phyloP scores from a whole-genome alignment of 2,329 filamentous ascomycete species.

The Aspergillus japonicus region DNA sequence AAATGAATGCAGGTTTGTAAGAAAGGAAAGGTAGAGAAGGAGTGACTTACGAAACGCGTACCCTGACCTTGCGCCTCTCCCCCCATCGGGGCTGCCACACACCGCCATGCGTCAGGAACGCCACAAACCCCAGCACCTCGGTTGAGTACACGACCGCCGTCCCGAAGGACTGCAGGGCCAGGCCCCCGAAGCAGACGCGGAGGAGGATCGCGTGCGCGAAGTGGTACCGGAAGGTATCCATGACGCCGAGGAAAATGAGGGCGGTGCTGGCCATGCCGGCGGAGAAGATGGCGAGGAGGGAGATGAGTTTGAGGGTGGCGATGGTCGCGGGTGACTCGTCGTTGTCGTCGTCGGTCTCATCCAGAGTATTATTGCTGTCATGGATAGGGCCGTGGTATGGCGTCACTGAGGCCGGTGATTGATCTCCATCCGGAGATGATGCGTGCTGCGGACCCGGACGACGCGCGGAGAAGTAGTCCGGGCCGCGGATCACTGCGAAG shows the following conservation, averaged over 20 bases:
- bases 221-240: conserved; percentile 25
- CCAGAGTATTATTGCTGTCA: background rate
- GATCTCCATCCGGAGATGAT: background rate
- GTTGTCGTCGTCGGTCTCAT: background rate
- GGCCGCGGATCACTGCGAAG: conserved; percentile 16
- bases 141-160: conserved; percentile 23
- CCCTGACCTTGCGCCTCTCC: conserved; percentile 12
- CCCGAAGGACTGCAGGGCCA: conserved; percentile 22
- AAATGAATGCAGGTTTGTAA: background rate
- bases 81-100: conserved; percentile 15
- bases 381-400: background rate
- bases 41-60: conserved; percentile 20
- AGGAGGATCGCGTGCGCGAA: conserved; percentile 20
- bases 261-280: conserved; percentile 16
- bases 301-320: conserved; percentile 19
- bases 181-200: conserved; percentile 19
- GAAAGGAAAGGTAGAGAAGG: background rate
- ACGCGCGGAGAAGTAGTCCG: background rate
- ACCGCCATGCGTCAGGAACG: conserved; percentile 16
- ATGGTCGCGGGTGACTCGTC: conserved; percentile 11
- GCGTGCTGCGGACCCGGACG: background rate
- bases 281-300: conserved; percentile 20
- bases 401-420: background rate
- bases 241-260: conserved; percentile 20
- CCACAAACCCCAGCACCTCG: conserved; percentile 21